Evolutionary conservation across 768 basidiomycete species (phyloP).

Genomic region (Harrya chromipes): DNA sequence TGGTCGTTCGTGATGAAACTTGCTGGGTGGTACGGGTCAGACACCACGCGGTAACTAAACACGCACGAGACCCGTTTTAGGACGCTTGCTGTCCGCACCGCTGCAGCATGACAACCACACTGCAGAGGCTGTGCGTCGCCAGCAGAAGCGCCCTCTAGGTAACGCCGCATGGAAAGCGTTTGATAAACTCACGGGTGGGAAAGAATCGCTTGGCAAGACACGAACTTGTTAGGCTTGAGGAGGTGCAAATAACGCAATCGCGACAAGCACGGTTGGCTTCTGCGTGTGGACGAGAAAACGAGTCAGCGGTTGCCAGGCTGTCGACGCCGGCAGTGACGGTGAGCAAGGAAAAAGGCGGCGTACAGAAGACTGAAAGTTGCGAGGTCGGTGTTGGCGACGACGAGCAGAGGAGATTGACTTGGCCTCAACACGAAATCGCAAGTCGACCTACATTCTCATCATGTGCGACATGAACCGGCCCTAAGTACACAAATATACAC

Average conservation of each 20-base stretch:
- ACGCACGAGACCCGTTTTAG: slow-evolving; percentile 27
- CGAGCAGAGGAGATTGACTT: slow-evolving; percentile 27
- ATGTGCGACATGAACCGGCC: slow-evolving; percentile 30
- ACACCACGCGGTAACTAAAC: slow-evolving; percentile 12
- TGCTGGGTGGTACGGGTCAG: slow-evolving; percentile 15
- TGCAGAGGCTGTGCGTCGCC: slow-evolving; percentile 23
- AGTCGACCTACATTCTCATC: slow-evolving; percentile 16
- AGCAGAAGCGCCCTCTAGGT: slow-evolving; percentile 9
- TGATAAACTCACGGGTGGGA: slow-evolving; percentile 22
- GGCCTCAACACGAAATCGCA: slow-evolving; percentile 28
- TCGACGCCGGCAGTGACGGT: background rate
- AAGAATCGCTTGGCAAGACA: slow-evolving; percentile 16
- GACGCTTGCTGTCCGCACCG: slow-evolving; percentile 13
- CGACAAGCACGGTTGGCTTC: slow-evolving; percentile 25
- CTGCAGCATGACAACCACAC: slow-evolving; percentile 32
- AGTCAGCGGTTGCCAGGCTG: slow-evolving; percentile 17
- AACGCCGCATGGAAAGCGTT: background rate
- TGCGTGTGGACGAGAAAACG: slow-evolving; percentile 17
- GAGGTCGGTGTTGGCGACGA: slow-evolving; percentile 30
- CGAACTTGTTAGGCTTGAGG: slow-evolving; percentile 21
- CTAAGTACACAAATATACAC: slow-evolving; percentile 33
- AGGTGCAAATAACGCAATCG: slow-evolving; percentile 25
- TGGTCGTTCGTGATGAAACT: slow-evolving; percentile 33
- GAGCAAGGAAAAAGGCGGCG: slow-evolving; percentile 8
- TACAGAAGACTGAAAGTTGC: slow-evolving; percentile 17